phyloP scores from a whole-genome alignment of 1,284 basidiomycete genomes.

The Mrakiaceae sp. region DNA sequence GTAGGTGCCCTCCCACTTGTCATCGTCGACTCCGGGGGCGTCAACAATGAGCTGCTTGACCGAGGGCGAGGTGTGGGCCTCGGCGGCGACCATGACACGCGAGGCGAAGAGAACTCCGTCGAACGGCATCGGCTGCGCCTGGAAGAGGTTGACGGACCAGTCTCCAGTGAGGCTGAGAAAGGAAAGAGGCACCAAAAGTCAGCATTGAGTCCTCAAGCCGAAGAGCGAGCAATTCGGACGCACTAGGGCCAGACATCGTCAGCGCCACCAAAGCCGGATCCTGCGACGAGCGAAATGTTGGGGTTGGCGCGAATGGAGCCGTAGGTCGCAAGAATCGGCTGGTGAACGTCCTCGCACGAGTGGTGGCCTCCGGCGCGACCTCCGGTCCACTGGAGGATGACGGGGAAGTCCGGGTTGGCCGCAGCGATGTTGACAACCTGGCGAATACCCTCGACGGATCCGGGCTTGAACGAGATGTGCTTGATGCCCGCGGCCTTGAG shows the following conservation, averaged over 20 bases:
- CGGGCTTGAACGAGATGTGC: conserved; percentile 95
- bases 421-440: conserved; percentile 94
- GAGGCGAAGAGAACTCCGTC: conserved; percentile 93
- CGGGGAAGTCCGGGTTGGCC: conserved; percentile 90
- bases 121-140: conserved; percentile 94
- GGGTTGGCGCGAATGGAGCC: conserved; percentile 72
- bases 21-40: conserved; percentile 83
- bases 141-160: conserved; percentile 74
- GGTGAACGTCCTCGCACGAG: conserved; percentile 97
- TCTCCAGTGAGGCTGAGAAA: conserved; percentile 62
- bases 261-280: conserved; percentile 92
- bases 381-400: conserved; percentile 98
- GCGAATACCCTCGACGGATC: conserved; percentile 90
- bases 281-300: conserved; percentile 84
- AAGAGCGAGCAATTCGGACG: conserved; percentile 12
- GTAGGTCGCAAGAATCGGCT: conserved; percentile 87
- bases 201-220: neutral
- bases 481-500: conserved; percentile 72
- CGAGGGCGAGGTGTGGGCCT: conserved; percentile 84
- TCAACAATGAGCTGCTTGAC: conserved; percentile 96
- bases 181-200: neutral
- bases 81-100: conserved; percentile 96
- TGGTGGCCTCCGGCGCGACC: conserved; percentile 98
- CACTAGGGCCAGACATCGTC: conserved; percentile 92
- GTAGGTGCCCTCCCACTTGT: conserved; percentile 91